These are phyloP conservation scores for Cytospora paraplurivora DNA, from an alignment of 2,329 filamentous ascomycete species.

Conservation along the genomic window DNA sequence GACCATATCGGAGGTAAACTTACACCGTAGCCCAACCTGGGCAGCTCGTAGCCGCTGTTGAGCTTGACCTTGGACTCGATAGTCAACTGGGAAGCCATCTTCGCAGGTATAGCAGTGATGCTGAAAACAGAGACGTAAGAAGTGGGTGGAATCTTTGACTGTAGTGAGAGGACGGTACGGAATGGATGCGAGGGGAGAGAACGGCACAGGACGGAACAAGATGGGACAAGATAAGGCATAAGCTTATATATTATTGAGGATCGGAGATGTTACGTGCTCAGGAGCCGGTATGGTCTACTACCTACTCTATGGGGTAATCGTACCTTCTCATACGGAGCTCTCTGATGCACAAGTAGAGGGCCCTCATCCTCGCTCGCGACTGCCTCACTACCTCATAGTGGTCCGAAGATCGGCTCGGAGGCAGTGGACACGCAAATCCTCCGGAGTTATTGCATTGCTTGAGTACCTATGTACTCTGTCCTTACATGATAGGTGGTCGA, in stretches of 20 bases:
- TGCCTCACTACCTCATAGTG: no score
- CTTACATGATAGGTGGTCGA: no score
- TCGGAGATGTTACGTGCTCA: not conserved
- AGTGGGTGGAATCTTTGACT: not conserved
- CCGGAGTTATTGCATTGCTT: not conserved
- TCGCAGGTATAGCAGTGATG: slow-evolving; percentile 26
- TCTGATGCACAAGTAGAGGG: no score
- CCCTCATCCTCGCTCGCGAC: no score
- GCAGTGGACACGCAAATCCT: not conserved
- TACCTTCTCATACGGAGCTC: not conserved
- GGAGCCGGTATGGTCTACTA: not conserved
- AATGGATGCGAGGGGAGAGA: not conserved
- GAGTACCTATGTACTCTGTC: not conserved
- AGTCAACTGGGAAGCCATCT: slow-evolving; percentile 49
- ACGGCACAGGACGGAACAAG: not conserved
- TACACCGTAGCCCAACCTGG: slow-evolving; percentile 57
- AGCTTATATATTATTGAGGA: not conserved
- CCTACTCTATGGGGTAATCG: not conserved
- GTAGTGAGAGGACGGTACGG: not conserved
- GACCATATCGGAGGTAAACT: slow-evolving; percentile 32
- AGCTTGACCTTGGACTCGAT: slow-evolving; percentile 54
- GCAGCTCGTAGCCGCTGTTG: slow-evolving; percentile 56
- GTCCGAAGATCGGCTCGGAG: not conserved
- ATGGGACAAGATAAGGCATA: no score
- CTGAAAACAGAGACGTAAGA: no score